Evolutionary conservation across 345 rosid genomes (phyloP).

Genomic region (Pseudoturritis turrita): DNA sequence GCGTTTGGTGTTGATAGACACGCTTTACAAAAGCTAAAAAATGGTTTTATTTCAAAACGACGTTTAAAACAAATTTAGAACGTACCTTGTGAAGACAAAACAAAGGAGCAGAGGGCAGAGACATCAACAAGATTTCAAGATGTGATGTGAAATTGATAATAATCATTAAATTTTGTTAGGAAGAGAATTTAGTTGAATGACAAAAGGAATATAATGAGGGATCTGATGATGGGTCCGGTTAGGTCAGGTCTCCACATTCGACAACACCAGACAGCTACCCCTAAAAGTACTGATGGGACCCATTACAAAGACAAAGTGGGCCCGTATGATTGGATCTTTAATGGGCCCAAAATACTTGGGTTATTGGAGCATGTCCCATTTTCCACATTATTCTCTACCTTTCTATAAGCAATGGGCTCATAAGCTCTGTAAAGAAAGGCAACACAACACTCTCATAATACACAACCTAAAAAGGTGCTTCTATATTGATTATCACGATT

Average conservation of each 20-base stretch:
- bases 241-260: conserved; percentile 36
- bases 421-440: background rate
- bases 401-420: conserved; percentile 17
- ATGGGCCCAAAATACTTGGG: conserved; percentile 23
- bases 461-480: background rate
- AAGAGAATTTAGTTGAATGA: conserved; percentile 7
- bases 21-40: too few relatives aligned
- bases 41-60: too few relatives aligned
- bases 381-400: conserved; percentile 4
- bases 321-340: conserved; percentile 17
- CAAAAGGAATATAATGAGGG: conserved; percentile 31
- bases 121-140: conserved; percentile 14
- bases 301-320: conserved; percentile 11
- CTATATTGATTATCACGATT: background rate
- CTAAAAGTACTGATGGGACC: conserved; percentile 22
- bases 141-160: conserved; percentile 12
- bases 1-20: background rate
- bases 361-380: conserved; percentile 18
- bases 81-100: background rate
- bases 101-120: background rate
- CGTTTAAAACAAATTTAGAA: background rate
- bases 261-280: conserved; percentile 19
- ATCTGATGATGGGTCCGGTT: conserved; percentile 15
- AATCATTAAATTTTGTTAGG: conserved; percentile 9
- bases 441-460: background rate